Evolutionary conservation across 495 filamentous ascomycete genomes (phyloP), one percentile per base, ranked within the genome.

Genomic region (Chaetomium fimeti): DNA sequence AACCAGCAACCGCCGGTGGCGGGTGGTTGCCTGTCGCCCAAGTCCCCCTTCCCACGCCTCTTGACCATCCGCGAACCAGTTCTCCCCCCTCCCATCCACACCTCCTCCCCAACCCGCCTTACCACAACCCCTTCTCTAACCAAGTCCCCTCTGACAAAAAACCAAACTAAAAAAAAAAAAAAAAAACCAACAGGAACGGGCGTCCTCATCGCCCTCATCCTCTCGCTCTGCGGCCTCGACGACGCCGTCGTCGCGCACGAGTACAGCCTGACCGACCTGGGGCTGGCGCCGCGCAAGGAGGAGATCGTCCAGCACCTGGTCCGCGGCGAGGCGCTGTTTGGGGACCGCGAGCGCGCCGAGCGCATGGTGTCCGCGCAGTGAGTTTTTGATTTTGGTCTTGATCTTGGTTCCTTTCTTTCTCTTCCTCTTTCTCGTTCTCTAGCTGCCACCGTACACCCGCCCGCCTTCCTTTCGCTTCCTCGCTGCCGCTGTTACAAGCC

Each of bases 181-280:
- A 68, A 87, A 51, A 90, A 36, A 36, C 52, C 52, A 36, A 8
- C 27, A 72, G 70, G 87, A 48, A 90, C 88, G 2, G 88, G 88
- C 13, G 77, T 89, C 2, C 70, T 89, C 48, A 79, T 80, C 61
- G 87, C 85, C 25, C 64, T 90, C 11, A 68, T 89, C 25, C 75
- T 90, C 9, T 73, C 78, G 49, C 73, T 90, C 12, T 85, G 80
- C 55, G 84, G 85, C 27, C 80, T 86, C 0, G 64, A 76, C 0
- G 81, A 87, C 67, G 78, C 84, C 18, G 62, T 76, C n/a, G 78
- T 90, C 38, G 83, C 84, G 9, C 70, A 83, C 47, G 88, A 89
- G 71, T 90, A 89, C 71, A 77, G 77, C 49, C 74, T 90, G 16
- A 87, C 86, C 0, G 79, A 84, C 15, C 36, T 86, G 8, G 87